Evolutionary conservation across 2,329 filamentous ascomycete species (phyloP).

Genomic region (Simplicillium aogashimaense): DNA sequence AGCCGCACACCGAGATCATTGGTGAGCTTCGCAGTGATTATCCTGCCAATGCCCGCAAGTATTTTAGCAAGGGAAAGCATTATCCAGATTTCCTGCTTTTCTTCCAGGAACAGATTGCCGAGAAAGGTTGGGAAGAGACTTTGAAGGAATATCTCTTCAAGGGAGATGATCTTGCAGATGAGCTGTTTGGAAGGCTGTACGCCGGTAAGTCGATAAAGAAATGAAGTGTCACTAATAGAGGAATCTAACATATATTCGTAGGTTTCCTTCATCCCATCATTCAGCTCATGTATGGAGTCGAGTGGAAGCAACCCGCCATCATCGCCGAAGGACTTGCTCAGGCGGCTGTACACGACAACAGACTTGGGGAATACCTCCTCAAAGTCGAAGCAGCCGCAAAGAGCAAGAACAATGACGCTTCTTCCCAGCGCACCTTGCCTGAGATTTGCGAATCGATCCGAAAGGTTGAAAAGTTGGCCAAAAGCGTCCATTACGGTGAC

Average conservation of each 20-base stretch:
- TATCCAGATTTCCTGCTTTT: slow-evolving; percentile 70
- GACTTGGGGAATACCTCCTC: slow-evolving; percentile 44
- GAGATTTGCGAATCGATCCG: slow-evolving; percentile 51
- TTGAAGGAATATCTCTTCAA: slow-evolving; percentile 61
- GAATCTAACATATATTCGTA: slow-evolving; percentile 12
- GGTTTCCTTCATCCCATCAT: slow-evolving; percentile 73
- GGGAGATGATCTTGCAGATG: slow-evolving; percentile 53
- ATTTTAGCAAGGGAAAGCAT: slow-evolving; percentile 49
- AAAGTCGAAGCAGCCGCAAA: slow-evolving; percentile 36
- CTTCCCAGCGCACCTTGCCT: slow-evolving; percentile 32
- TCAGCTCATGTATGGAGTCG: slow-evolving; percentile 75
- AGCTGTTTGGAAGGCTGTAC: slow-evolving; percentile 60
- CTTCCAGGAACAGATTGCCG: slow-evolving; percentile 64
- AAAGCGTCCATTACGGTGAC: slow-evolving; percentile 37
- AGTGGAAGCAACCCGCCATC: slow-evolving; percentile 73
- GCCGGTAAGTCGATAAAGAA: slow-evolving; percentile 32
- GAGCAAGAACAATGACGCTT: slow-evolving; percentile 7
- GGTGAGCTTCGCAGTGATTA: slow-evolving; percentile 45
- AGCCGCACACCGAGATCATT: slow-evolving; percentile 38
- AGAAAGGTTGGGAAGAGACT: slow-evolving; percentile 47
- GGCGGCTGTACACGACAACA: slow-evolving; percentile 56
- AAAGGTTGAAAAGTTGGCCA: slow-evolving; percentile 25
- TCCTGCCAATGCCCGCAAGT: slow-evolving; percentile 37
- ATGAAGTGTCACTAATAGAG: background rate
- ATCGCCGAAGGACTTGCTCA: slow-evolving; percentile 74